A percentile compares a stretch with the other conserved stretches of the same genome.
These are phyloP conservation scores for Wickerhamomyces alni DNA, from an alignment of 805 yeast species.

Conservation along the genomic window DNA sequence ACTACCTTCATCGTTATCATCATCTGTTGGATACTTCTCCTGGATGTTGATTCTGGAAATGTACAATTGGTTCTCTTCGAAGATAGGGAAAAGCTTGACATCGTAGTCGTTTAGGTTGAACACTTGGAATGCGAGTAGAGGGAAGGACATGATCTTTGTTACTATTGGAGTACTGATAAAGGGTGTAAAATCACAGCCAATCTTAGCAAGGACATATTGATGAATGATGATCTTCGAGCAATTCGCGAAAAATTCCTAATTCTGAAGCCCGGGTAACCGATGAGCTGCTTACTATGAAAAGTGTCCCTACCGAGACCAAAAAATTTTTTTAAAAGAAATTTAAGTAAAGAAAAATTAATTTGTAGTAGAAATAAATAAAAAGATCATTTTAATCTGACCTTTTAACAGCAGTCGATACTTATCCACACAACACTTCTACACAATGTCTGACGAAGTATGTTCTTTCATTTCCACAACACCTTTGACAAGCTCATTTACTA, in stretches of 20 bases:
- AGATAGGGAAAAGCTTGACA: constrained; percentile 15
- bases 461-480: neutral
- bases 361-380: no score
- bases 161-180: no score
- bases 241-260: no score
- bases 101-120: constrained; percentile 21
- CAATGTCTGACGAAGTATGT: constrained; percentile 24
- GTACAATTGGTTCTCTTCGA: constrained; percentile 17
- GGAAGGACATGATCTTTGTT: constrained; percentile 16
- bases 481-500: neutral
- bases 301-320: no score
- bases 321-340: neutral
- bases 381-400: neutral
- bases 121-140: constrained; percentile 17
- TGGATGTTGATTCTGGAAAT: constrained; percentile 14
- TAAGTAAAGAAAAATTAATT: neutral
- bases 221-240: no score
- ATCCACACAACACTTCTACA: neutral
- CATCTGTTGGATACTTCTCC: constrained; percentile 13
- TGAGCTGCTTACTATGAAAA: no score
- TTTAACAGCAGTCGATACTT: neutral
- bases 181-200: no score
- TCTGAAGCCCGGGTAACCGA: no score
- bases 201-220: no score
- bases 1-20: constrained; percentile 17